Evolutionary conservation across 176 grass and related monocot species (phyloP).

Genomic region (Tillandsia leiboldiana): DNA sequence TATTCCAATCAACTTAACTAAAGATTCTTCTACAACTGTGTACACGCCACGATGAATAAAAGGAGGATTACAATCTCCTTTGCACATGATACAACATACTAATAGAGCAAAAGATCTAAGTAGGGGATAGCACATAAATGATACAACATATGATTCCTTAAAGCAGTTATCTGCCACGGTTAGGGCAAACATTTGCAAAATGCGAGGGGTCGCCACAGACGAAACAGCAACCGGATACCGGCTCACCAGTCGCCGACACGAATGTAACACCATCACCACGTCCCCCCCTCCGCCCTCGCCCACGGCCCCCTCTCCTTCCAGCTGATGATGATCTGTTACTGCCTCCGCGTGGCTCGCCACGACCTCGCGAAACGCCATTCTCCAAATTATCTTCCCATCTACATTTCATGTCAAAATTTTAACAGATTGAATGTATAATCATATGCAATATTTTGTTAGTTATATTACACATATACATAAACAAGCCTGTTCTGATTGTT

Average conservation of each 20-base stretch:
- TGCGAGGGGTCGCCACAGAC: constrained; percentile 75
- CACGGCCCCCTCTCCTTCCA: constrained; percentile 34
- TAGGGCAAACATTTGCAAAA: constrained; percentile 75
- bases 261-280: constrained; percentile 37
- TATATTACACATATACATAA: not conserved
- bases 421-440: not conserved
- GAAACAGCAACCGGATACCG: constrained; percentile 51
- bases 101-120: not conserved
- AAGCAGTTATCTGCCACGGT: constrained; percentile 38
- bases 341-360: constrained; percentile 24
- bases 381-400: constrained; percentile 87
- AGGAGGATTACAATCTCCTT: too few relatives aligned
- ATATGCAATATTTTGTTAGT: not conserved
- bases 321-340: constrained; percentile 28
- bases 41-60: too few relatives aligned
- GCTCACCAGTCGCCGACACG: constrained; percentile 74
- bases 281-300: constrained; percentile 24
- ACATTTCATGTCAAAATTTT: constrained; percentile 4
- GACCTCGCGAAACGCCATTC: constrained; percentile 23
- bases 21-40: too few relatives aligned
- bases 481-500: too few relatives aligned
- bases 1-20: too few relatives aligned
- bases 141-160: constrained; percentile 2
- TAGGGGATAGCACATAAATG: not conserved
- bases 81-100: not conserved